phyloP scores from a whole-genome alignment of 2,329 filamentous ascomycete species.

The Neophaeococcomyces aloes region DNA sequence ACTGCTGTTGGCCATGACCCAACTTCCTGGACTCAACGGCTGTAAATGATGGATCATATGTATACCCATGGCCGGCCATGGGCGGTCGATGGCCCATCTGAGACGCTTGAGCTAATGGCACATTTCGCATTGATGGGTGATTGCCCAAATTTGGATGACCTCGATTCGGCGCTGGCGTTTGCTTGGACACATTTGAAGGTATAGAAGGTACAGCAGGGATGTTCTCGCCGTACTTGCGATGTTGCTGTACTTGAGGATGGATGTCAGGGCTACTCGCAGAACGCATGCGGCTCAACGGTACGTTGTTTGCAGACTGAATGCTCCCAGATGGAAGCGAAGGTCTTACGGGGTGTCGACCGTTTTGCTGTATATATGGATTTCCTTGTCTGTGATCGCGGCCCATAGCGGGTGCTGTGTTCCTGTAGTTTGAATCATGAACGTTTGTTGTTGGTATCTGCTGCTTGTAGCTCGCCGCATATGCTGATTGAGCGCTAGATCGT shows the following conservation, averaged over 20 bases:
- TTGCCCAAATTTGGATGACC: slow-evolving; percentile 73
- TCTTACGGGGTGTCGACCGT: slow-evolving; percentile 46
- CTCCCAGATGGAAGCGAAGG: slow-evolving; percentile 69
- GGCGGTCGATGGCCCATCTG: slow-evolving; percentile 15
- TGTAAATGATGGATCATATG: slow-evolving; percentile 17
- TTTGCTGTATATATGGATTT: slow-evolving; percentile 49
- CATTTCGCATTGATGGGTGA: slow-evolving; percentile 56
- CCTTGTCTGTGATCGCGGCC: slow-evolving; percentile 60
- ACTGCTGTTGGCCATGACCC: slow-evolving; percentile 16
- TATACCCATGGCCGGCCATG: slow-evolving; percentile 18
- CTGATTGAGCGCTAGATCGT: slow-evolving; percentile 41
- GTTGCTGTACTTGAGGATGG: slow-evolving; percentile 51
- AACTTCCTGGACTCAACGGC: slow-evolving; percentile 15
- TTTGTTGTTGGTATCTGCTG: slow-evolving; percentile 62
- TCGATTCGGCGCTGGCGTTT: slow-evolving; percentile 55
- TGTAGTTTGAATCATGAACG: slow-evolving; percentile 57
- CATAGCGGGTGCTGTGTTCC: slow-evolving; percentile 82
- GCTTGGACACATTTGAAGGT: slow-evolving; percentile 55
- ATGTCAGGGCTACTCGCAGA: slow-evolving; percentile 96
- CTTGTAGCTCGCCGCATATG: slow-evolving; percentile 49
- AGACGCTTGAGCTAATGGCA: too few species aligned
- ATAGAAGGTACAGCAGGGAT: slow-evolving; percentile 68
- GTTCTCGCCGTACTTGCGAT: slow-evolving; percentile 37
- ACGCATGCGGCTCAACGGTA: slow-evolving; percentile 57
- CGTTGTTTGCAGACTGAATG: slow-evolving; percentile 38